Percentiles rank a stretch among this genome's conserved stretches.
Evolutionary conservation across 139 green algal species (phyloP).

Genomic region (Parachlorella kessleri): DNA sequence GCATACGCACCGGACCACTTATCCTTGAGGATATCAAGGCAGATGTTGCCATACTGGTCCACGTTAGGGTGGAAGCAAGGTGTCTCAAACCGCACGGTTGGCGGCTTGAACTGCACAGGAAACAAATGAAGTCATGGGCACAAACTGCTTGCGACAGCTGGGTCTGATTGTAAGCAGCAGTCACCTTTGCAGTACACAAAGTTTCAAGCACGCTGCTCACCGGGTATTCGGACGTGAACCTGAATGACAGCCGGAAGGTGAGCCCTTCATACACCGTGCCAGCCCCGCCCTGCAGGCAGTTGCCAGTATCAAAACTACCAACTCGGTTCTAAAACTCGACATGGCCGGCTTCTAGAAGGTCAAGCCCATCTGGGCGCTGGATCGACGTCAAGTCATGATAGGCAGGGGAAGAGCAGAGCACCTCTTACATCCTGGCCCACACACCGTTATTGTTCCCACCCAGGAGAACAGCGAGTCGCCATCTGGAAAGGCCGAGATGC

Average conservation of each 20-base stretch:
- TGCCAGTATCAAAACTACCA: no score
- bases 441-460: constrained; percentile 70
- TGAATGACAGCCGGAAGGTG: constrained; percentile 70
- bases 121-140: no score
- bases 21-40: constrained; percentile 85
- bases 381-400: no score
- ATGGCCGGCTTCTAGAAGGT: no score
- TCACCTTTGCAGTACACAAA: no score
- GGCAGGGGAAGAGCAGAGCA: no score
- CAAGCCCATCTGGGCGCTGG: no score
- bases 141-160: no score
- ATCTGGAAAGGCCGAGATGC: constrained; percentile 77
- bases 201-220: no score
- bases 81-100: constrained; percentile 75
- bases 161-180: no score
- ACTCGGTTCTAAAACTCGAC: no score
- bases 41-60: constrained; percentile 82
- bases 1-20: constrained; percentile 77
- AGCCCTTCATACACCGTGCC: constrained; percentile 77
- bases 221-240: constrained; percentile 78
- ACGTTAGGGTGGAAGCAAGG: constrained; percentile 87
- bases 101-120: constrained; percentile 63
- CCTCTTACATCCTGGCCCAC: no score
- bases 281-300: constrained; percentile 30
- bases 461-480: constrained; percentile 84